Evolutionary conservation across 1,284 basidiomycete species (phyloP).

Genomic region (Tremellales sp.): DNA sequence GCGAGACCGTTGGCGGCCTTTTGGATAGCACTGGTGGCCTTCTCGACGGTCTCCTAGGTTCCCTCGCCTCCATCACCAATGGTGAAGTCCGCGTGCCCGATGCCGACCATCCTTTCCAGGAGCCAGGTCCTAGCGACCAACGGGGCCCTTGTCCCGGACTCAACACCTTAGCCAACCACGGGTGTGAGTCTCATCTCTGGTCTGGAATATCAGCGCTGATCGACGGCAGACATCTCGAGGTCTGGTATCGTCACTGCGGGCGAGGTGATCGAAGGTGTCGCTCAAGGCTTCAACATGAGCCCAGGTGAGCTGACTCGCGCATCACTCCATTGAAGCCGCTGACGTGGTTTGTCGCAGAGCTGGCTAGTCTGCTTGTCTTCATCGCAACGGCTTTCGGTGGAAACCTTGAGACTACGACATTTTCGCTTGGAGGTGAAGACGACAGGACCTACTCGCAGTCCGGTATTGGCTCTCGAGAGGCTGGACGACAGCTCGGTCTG

Average conservation of each 20-base stretch:
- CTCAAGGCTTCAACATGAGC: constrained; percentile 27
- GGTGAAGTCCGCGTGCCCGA: constrained; percentile 3
- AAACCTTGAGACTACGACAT: constrained; percentile 24
- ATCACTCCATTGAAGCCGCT: too few relatives aligned
- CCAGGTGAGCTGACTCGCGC: not conserved
- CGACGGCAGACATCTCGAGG: constrained; percentile 14
- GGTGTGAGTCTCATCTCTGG: constrained; percentile 17
- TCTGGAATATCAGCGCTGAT: not conserved
- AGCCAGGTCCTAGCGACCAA: constrained; percentile 25
- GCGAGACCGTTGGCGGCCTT: not conserved
- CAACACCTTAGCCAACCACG: constrained; percentile 43
- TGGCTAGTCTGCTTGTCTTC: constrained; percentile 24
- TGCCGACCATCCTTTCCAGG: constrained; percentile 24
- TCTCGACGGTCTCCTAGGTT: constrained; percentile 6
- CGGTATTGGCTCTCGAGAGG: constrained; percentile 9
- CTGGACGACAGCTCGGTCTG: constrained; percentile 12
- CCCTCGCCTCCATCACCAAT: not conserved
- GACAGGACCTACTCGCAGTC: constrained; percentile 9
- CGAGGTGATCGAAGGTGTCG: constrained; percentile 25
- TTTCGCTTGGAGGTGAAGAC: constrained; percentile 23
- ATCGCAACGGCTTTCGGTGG: constrained; percentile 32
- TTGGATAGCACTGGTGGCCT: not conserved
- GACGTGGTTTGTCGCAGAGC: constrained; percentile 26
- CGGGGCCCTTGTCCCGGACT: constrained; percentile 44
- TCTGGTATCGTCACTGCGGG: constrained; percentile 35